phyloP scores from a whole-genome alignment of 306 rosid genomes.

The Psophocarpus tetragonolobus region DNA sequence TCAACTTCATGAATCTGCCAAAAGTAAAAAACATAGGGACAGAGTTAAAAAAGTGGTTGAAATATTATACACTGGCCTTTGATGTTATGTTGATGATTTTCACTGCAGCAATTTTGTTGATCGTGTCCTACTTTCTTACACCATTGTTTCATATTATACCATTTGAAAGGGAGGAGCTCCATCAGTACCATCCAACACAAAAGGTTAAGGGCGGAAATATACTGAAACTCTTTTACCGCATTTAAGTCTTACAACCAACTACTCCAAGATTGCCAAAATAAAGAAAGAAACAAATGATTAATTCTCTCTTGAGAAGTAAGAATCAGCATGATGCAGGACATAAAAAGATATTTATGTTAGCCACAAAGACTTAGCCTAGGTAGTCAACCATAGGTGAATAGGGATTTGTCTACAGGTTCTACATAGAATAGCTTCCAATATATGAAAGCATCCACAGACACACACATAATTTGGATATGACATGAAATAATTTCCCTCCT shows the following conservation, averaged over 20 bases:
- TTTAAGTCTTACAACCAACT: background rate
- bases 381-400: background rate
- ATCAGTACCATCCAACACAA: background rate
- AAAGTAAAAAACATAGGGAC: conserved; percentile 27
- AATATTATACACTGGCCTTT: conserved; percentile 31
- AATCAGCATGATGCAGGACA: background rate
- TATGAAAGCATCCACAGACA: background rate
- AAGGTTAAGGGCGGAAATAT: background rate
- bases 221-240: background rate
- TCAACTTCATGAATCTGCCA: conserved; percentile 93
- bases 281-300: background rate
- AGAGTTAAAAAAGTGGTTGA: conserved; percentile 20
- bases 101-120: conserved; percentile 16
- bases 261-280: background rate
- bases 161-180: conserved; percentile 19
- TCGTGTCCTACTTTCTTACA: background rate
- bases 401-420: background rate
- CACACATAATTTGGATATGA: background rate
- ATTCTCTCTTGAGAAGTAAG: background rate
- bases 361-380: background rate
- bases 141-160: conserved; percentile 13
- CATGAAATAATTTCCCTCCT: background rate
- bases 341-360: background rate
- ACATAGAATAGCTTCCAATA: background rate
- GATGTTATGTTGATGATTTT: conserved; percentile 16